Percentiles rank a stretch among this genome's conserved stretches.
Conservation (phyloP, 1,139 yeast species). For the Magnusiomyces tetraspermus region DNA sequence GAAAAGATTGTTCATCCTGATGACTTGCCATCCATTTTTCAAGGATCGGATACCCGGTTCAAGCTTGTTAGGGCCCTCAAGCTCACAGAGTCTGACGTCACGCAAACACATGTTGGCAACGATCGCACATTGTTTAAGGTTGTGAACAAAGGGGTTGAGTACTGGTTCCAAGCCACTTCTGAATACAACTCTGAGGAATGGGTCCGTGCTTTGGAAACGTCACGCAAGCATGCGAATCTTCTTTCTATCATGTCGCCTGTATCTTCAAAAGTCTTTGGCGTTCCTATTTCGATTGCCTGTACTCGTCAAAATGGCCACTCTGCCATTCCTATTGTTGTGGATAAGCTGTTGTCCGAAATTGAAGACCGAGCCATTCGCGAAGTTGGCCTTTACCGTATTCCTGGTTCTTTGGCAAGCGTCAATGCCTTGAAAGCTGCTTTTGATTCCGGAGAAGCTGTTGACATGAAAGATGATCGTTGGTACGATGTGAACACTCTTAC, state of each 20-base stretch:
- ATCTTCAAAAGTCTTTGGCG: constrained; percentile 63
- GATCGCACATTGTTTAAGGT: constrained; percentile 46
- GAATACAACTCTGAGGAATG: constrained; percentile 68
- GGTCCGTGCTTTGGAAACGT: constrained; percentile 42
- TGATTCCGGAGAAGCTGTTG: constrained; percentile 61
- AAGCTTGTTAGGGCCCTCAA: constrained; percentile 53
- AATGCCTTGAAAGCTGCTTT: constrained; percentile 59
- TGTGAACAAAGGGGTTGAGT: constrained; percentile 46
- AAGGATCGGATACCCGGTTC: constrained; percentile 37
- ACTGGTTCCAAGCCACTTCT: constrained; percentile 52
- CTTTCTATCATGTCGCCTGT: constrained; percentile 28
- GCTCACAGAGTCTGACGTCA: constrained; percentile 38
- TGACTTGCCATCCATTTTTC: constrained; percentile 51
- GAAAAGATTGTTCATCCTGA: constrained; percentile 40
- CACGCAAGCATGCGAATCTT: constrained; percentile 36
- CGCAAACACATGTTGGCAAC: constrained; percentile 19
- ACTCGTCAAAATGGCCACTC: constrained; percentile 50
- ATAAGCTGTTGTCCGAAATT: constrained; percentile 57
- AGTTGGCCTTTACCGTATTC: constrained; percentile 85
- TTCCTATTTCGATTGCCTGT: constrained; percentile 70
- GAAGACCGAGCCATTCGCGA: constrained; percentile 81
- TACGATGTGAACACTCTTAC: constrained; percentile 84
- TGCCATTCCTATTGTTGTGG: constrained; percentile 56
- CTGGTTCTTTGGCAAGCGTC: constrained; percentile 78
- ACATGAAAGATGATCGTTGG: constrained; percentile 57